Evolutionary conservation across 192 early-diverging fungal genomes (phyloP).

Genomic region (Coemansia sp.): DNA sequence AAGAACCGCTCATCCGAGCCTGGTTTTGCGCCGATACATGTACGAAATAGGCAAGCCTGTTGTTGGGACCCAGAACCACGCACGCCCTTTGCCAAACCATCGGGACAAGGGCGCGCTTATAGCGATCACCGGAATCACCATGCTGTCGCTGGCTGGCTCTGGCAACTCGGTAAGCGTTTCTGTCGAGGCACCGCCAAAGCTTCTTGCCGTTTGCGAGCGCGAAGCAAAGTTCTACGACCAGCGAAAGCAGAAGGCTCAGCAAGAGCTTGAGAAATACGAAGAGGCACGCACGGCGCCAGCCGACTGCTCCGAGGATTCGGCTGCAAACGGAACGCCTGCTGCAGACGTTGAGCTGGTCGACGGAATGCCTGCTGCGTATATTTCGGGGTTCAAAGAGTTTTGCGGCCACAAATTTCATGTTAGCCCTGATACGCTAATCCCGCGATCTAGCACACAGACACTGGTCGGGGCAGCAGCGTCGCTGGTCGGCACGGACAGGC

Average conservation of each 20-base stretch:
- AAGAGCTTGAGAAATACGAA: slow-evolving; percentile 47
- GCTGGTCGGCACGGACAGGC: neutral
- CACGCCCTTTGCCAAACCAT: slow-evolving; percentile 57
- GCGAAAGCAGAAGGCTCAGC: slow-evolving; percentile 33
- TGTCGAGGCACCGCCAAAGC: slow-evolving; percentile 56
- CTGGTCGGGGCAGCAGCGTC: slow-evolving; percentile 58
- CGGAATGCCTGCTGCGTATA: slow-evolving; percentile 32
- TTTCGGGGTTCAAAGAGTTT: slow-evolving; percentile 57
- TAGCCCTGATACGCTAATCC: slow-evolving; percentile 66
- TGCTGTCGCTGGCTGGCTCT: slow-evolving; percentile 39
- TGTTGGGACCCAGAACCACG: slow-evolving; percentile 58
- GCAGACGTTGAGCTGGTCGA: slow-evolving; percentile 53
- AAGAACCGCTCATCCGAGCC: slow-evolving; percentile 30
- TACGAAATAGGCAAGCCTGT: slow-evolving; percentile 52
- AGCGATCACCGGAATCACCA: slow-evolving; percentile 45
- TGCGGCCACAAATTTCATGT: slow-evolving; percentile 60
- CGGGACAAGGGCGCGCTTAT: slow-evolving; percentile 61
- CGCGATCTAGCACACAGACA: slow-evolving; percentile 66
- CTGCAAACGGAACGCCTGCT: slow-evolving; percentile 13
- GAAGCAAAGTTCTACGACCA: slow-evolving; percentile 59
- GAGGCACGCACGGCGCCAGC: neutral
- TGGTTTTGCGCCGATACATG: slow-evolving; percentile 58
- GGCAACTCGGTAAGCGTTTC: slow-evolving; percentile 15
- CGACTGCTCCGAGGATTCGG: neutral
- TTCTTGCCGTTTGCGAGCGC: slow-evolving; percentile 57